Evolutionary conservation across 177 flowering plant genomes (phyloP).

Genomic region (Vitis hybrid): DNA sequence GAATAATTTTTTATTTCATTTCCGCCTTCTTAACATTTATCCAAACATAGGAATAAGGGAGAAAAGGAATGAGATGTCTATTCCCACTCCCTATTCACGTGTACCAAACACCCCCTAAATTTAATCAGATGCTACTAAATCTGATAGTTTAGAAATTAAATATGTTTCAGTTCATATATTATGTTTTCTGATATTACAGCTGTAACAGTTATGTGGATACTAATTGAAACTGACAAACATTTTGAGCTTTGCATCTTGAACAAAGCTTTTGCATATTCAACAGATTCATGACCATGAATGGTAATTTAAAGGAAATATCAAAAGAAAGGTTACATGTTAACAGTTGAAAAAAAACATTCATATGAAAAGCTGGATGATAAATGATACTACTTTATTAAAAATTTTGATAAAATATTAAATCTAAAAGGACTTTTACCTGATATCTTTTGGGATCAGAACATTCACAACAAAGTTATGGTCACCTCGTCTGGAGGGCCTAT

Average conservation of each 20-base stretch:
- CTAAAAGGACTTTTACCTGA: constrained; percentile 51
- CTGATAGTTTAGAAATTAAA: neutral
- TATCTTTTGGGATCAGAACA: constrained; percentile 66
- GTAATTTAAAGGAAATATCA: neutral
- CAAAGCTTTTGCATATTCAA: neutral
- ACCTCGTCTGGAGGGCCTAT: constrained; percentile 70
- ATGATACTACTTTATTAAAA: neutral
- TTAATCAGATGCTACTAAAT: neutral
- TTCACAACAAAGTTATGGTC: constrained; percentile 84
- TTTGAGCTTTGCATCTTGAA: neutral
- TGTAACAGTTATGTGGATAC: neutral
- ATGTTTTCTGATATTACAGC: neutral
- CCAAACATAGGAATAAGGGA: too few species aligned
- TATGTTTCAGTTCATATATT: neutral
- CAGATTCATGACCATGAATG: neutral
- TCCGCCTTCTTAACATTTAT: too few species aligned
- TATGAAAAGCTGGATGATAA: neutral
- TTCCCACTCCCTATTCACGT: too few species aligned
- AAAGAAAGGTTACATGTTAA: neutral
- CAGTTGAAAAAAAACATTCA: neutral
- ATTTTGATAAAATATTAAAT: neutral
- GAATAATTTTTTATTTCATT: too few species aligned
- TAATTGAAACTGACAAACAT: neutral
- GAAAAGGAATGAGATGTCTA: too few species aligned
- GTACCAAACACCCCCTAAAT: too few species aligned